phyloP scores from a whole-genome alignment of 2,329 filamentous ascomycete species.

The Ascochyta lentis region DNA sequence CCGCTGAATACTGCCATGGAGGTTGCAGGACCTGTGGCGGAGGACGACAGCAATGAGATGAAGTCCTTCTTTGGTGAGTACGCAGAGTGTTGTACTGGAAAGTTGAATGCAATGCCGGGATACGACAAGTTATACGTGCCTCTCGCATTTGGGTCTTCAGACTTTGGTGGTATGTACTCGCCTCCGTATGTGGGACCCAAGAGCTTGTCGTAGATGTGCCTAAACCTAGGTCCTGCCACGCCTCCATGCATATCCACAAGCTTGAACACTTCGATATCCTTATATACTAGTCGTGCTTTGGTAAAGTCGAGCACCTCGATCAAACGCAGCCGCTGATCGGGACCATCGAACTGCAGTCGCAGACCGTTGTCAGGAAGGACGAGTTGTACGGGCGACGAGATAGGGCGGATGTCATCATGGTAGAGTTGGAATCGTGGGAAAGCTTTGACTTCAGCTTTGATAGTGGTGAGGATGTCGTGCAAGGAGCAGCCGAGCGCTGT shows the following conservation, averaged over 20 bases:
- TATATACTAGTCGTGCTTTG: conserved; percentile 83
- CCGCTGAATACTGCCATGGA: conserved; percentile 93
- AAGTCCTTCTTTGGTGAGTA: conserved; percentile 83
- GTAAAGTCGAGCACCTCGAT: conserved; percentile 92
- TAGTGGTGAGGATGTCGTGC: conserved; percentile 83
- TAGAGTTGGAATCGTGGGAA: conserved; percentile 85
- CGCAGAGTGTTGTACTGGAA: conserved; percentile 74
- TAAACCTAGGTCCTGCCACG: conserved; percentile 73
- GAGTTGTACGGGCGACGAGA: conserved; percentile 76
- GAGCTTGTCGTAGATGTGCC: conserved; percentile 90
- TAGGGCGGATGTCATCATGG: conserved; percentile 77
- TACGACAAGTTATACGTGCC: conserved; percentile 93
- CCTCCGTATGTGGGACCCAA: conserved; percentile 93
- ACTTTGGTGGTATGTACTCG: conserved; percentile 78
- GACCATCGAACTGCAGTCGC: conserved; percentile 89
- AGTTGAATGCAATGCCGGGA: conserved; percentile 91
- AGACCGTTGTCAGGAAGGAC: conserved; percentile 84
- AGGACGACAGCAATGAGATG: conserved; percentile 82
- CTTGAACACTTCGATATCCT: conserved; percentile 79
- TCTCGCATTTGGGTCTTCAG: conserved; percentile 57
- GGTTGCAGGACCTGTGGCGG: conserved; percentile 75
- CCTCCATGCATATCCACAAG: conserved; percentile 48
- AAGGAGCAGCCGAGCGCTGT: conserved; percentile 88
- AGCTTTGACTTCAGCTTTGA: conserved; percentile 84
- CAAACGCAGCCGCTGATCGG: conserved; percentile 87